These are phyloP conservation scores for Aspergillus sp. DNA, from an alignment of 2,329 filamentous ascomycete genomes.

Conservation along the genomic window DNA sequence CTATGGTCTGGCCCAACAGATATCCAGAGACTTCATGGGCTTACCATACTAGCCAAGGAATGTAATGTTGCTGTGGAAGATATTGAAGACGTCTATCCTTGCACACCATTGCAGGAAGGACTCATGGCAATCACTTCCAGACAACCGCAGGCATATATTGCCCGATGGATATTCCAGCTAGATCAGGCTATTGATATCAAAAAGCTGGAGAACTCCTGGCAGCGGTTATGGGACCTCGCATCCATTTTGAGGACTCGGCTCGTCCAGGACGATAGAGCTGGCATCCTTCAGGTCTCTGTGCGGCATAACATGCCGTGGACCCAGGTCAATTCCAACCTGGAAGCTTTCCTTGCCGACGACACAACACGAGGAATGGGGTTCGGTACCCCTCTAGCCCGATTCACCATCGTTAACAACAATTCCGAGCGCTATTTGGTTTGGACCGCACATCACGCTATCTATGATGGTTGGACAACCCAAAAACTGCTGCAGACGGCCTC, in stretches of 20 bases:
- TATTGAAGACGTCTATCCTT: conserved; percentile 32
- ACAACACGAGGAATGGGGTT: background rate
- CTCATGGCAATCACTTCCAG: conserved; percentile 18
- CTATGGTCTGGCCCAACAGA: no score
- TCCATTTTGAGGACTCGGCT: background rate
- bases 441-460: background rate
- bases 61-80: conserved; percentile 1
- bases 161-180: no score
- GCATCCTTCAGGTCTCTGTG: background rate
- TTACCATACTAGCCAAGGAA: no score
- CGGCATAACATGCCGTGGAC: background rate
- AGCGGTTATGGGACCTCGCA: background rate
- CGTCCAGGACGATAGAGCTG: background rate
- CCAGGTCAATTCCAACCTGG: background rate
- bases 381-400: background rate
- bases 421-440: background rate
- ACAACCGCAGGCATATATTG: no score
- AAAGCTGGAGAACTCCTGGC: background rate
- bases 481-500: no score
- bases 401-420: background rate
- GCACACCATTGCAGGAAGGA: conserved; percentile 34
- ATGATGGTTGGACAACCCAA: no score
- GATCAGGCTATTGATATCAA: background rate
- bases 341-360: background rate
- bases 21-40: no score